Conservation (phyloP, 2,329 filamentous ascomycete genomes). For the Neofusicoccum kwambonambiense region DNA sequence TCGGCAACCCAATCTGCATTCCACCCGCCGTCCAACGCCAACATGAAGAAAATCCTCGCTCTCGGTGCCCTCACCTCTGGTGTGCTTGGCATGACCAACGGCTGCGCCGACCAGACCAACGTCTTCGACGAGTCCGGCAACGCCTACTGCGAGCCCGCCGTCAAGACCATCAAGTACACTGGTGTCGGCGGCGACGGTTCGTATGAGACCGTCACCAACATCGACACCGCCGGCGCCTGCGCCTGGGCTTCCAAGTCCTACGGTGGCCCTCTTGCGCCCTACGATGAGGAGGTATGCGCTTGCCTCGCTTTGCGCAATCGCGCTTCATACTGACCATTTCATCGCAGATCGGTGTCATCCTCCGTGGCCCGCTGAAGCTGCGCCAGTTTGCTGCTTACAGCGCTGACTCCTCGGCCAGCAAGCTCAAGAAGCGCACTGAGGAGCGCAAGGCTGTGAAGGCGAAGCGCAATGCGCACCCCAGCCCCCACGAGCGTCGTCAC, state of each 20-base stretch:
- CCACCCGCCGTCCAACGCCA: background rate
- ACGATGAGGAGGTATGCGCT: conserved; percentile 67
- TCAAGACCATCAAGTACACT: conserved; percentile 66
- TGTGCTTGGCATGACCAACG: conserved; percentile 4
- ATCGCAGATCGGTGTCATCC: conserved; percentile 65
- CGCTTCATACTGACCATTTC: background rate
- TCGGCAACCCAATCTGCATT: background rate
- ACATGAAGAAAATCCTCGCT: conserved; percentile 5
- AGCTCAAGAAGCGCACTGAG: conserved; percentile 18
- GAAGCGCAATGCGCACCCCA: conserved; percentile 25
- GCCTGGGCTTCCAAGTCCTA: conserved; percentile 53
- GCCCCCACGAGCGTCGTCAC: conserved; percentile 30
- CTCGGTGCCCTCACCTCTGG: conserved; percentile 4
- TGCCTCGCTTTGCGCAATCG: background rate
- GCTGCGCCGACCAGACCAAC: conserved; percentile 3
- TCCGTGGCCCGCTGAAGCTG: conserved; percentile 68
- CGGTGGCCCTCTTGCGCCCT: conserved; percentile 62
- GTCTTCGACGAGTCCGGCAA: conserved; percentile 41
- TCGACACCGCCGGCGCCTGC: conserved; percentile 60
- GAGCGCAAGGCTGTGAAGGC: conserved; percentile 31
- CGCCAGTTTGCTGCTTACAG: conserved; percentile 69
- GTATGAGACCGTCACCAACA: conserved; percentile 64
- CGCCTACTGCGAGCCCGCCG: conserved; percentile 61
- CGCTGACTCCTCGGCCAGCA: conserved; percentile 37
- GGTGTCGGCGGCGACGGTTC: conserved; percentile 59